Evolutionary conservation across 2,329 filamentous ascomycete species (phyloP), one percentile per base, ranked within the genome.

Genomic region (Epichloe uncinata): DNA sequence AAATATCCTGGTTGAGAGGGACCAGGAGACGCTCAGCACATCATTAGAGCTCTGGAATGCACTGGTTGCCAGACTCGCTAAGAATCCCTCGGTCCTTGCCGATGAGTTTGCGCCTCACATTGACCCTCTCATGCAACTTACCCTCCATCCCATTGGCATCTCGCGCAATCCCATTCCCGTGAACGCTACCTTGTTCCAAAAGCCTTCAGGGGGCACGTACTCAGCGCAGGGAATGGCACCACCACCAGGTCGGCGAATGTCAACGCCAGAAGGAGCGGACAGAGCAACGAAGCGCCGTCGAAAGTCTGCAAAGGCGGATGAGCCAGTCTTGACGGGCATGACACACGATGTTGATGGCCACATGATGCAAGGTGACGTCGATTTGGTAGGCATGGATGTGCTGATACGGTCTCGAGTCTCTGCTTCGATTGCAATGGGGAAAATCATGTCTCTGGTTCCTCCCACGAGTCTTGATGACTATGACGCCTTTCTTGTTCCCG

Each of bases 331-430:
- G 1, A 69, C 77, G 4, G 77, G 71, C n/a, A 72, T 85, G 15
- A 79, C 85, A 1, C 93, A 98, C 66, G 95, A 98, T 64, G 88
- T 98, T 16, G 93, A 98, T 64, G 93, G 90, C 9, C 90, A 95
- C 57, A 96, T 98, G 84, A 89, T 98, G 73, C 87, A 91, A 63
- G 93, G 94, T 47, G 94, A 98, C 60, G 84, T 97, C 44, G 94
- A 98, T 61, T 74, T 98, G 41, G 90, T 98, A 26, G 90, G 93
- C 34, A 79, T 85, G 59, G 93, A 98, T 53, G 83, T 83, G 6
- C 79, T 98, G 65, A 81, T 97, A 47, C 82, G 91, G 53, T 95
- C 90, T 7, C 86, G 91, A 57, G 84, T 94, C n/a, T 85, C 81
- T 52, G 87, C 90, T 12, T 87, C 91, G 20, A 82, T 79, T 60